Evolutionary conservation across 2,329 filamentous ascomycete genomes (phyloP), one percentile per base, ranked within the genome.

Genomic region (Geosmithia flava): DNA sequence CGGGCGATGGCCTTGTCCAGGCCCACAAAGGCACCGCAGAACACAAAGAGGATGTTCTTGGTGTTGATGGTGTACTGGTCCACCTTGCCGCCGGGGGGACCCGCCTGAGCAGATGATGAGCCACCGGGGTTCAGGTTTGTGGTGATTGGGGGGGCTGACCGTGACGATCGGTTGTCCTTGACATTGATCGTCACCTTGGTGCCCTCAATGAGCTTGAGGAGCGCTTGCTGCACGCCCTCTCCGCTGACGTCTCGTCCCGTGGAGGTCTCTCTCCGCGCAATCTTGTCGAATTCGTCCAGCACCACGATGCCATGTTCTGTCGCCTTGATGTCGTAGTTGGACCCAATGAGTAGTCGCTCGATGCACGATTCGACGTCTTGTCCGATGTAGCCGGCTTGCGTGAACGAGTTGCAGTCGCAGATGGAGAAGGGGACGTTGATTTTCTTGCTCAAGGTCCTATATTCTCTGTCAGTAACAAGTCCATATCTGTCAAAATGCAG

Each of bases 291-390:
- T 67, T 98, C 93, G 56, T 98, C 93, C 19, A 98, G 73, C 49
- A 95, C 93, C 44, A 98, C 88, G 49, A 98, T 97, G 5, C 93
- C 93, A 47, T 87, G 80, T 61, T 98, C 91, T 7, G 89, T 84
- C 48, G 84, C 81, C 50, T 81, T 80, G 27, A 93, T 79, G 55
- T 95, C 86, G 63, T 95, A 95, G 62, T 94, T 91, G 8, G 91
- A 82, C 50, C 94, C 89, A 48, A 94, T 86, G 10, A 98, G 73
- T 23, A 98, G 74, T 43, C 93, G 78, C 59, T 96, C 88, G 41
- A 98, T 88, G 57, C 91, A 96, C 1, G 87, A 83, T 61, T 98
- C 93, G n/a, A 91, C 91, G 61, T 98, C 93, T 60, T 97, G 91
- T 29, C 93, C 93, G 55, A 98, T 96, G 58, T 98, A 98, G 23